Evolutionary conservation across 345 rosid species (phyloP).

Genomic region (Citropsis articulata): DNA sequence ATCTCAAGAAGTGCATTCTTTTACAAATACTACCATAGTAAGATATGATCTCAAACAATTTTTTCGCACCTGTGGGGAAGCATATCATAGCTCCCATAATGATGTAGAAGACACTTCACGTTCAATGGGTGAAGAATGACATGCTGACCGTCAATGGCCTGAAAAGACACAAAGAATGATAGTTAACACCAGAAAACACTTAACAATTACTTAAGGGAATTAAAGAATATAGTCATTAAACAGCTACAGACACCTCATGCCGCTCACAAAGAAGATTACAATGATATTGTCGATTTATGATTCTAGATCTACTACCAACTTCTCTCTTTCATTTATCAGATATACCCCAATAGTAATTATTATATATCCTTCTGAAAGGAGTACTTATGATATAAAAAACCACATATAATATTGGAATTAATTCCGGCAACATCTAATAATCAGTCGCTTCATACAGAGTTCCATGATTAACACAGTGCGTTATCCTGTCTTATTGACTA

Average conservation of each 20-base stretch:
- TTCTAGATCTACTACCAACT: background rate
- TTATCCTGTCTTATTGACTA: background rate
- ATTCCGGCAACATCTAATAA: background rate
- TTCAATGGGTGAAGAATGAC: conserved; percentile 81
- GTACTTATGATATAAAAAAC: background rate
- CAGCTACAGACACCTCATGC: background rate
- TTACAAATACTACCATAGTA: background rate
- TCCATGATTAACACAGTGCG: background rate
- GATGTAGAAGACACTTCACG: conserved; percentile 84
- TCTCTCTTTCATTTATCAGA: background rate
- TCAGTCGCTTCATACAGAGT: background rate
- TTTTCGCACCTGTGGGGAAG: conserved; percentile 60
- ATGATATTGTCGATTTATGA: background rate
- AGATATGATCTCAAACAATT: background rate
- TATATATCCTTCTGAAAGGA: background rate
- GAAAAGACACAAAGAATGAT: conserved; percentile 27
- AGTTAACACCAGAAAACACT: background rate
- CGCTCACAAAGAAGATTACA: background rate
- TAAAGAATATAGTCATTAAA: background rate
- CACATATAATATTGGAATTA: background rate
- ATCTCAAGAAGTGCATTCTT: background rate
- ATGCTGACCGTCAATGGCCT: conserved; percentile 94
- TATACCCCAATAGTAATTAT: background rate
- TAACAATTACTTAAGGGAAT: background rate
- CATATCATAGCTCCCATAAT: conserved; percentile 76